phyloP scores from a whole-genome alignment of 441 rosid species.

The Lagerstroemia fauriei region DNA sequence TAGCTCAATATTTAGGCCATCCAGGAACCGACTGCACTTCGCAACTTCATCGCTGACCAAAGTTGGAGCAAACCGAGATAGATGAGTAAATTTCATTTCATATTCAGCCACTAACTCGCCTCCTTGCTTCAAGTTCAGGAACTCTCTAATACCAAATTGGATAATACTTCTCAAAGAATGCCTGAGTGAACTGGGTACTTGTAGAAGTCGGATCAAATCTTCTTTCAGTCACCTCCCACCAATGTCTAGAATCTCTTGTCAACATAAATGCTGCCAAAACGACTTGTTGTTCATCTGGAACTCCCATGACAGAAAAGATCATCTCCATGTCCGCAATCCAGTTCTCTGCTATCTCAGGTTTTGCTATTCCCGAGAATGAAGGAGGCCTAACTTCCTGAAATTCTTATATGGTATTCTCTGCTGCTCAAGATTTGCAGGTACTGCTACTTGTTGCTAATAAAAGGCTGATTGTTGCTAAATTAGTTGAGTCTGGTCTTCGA shows the following conservation, averaged over 20 bases:
- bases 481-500: too few relatives aligned
- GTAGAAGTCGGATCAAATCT: not conserved
- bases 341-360: not conserved
- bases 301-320: not conserved
- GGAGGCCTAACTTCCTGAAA: not conserved
- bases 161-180: not conserved
- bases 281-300: not conserved
- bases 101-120: not conserved
- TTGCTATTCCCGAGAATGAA: not conserved
- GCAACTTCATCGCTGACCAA: not conserved
- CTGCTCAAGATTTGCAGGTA: not conserved
- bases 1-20: not conserved
- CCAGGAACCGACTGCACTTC: not conserved
- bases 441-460: too few relatives aligned
- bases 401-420: not conserved
- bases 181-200: not conserved
- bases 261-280: not conserved
- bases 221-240: not conserved
- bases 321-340: not conserved
- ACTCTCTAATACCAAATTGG: not conserved
- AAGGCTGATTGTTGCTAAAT: too few relatives aligned
- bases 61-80: not conserved
- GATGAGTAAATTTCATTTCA: not conserved
- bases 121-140: not conserved
- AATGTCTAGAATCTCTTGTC: not conserved